Percentiles rank a stretch among this genome's conserved stretches.
phyloP scores from a whole-genome alignment of 208 protist species.

The Crithidia brevicula region DNA sequence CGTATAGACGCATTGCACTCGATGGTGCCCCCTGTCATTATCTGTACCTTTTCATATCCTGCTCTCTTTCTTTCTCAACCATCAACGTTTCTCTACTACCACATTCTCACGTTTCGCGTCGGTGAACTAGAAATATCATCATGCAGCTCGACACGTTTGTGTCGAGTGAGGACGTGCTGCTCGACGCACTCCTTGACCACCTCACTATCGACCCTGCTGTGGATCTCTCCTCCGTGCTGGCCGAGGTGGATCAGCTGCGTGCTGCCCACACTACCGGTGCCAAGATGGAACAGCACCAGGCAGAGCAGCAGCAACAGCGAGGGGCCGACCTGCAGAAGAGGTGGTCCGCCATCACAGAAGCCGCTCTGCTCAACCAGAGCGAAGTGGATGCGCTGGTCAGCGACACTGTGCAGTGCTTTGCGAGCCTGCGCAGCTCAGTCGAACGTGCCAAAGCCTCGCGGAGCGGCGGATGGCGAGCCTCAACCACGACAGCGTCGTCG shows the following conservation, averaged over 20 bases:
- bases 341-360: constrained; percentile 2
- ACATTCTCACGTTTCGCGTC: neutral
- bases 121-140: neutral
- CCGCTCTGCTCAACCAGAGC: neutral
- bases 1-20: too few relatives aligned
- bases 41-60: neutral
- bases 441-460: neutral
- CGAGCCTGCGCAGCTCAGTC: neutral
- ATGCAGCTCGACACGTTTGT: constrained; percentile 1
- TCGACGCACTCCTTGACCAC: constrained; percentile 27
- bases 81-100: neutral
- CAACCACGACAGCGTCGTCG: neutral
- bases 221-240: constrained; percentile 16
- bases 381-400: constrained; percentile 10
- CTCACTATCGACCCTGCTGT: constrained; percentile 22
- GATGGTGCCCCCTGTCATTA: too few relatives aligned
- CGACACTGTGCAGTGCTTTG: constrained; percentile 1
- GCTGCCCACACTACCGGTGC: constrained; percentile 10
- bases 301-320: constrained; percentile 16
- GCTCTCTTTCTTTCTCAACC: constrained; percentile 1
- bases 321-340: constrained; percentile 11
- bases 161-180: constrained; percentile 11
- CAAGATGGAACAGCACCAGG: constrained; percentile 11
- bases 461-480: neutral
- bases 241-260: neutral